These are phyloP conservation scores for Penicillium samsonianum DNA, from an alignment of 495 filamentous ascomycete species.

Conservation along the genomic window DNA sequence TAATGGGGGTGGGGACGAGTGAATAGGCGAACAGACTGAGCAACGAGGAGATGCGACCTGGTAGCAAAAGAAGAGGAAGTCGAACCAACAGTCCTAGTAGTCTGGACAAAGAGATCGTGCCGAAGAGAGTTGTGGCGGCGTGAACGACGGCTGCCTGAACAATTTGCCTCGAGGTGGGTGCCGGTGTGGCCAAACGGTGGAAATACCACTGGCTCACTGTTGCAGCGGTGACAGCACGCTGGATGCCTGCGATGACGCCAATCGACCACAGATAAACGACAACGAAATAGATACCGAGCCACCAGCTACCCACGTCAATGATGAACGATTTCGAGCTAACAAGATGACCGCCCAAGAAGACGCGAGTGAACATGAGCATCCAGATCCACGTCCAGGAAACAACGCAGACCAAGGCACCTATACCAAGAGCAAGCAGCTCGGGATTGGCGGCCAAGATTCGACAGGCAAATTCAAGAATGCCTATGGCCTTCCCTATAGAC, in stretches of 20 bases:
- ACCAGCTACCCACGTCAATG: constrained; percentile 86
- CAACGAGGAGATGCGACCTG: constrained; percentile 65
- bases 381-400: constrained; percentile 93
- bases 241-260: constrained; percentile 78
- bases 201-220: constrained; percentile 99
- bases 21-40: constrained; percentile 67
- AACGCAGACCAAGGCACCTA: constrained; percentile 71
- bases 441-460: constrained; percentile 84
- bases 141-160: constrained; percentile 81
- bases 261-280: constrained; percentile 95
- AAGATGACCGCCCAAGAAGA: constrained; percentile 86
- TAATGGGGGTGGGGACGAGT: constrained; percentile 79
- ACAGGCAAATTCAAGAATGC: constrained; percentile 87
- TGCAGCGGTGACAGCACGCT: constrained; percentile 88
- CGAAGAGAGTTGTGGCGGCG: constrained; percentile 82
- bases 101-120: constrained; percentile 85
- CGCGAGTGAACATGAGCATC: constrained; percentile 93
- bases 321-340: constrained; percentile 65
- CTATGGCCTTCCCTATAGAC: constrained; percentile 74
- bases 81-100: constrained; percentile 78
- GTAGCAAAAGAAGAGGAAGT: constrained; percentile 82
- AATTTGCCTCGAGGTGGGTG: constrained; percentile 72
- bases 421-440: constrained; percentile 76
- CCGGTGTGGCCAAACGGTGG: constrained; percentile 79
- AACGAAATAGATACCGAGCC: constrained; percentile 84